Conservation (phyloP, 2,329 filamentous ascomycete species). For the Ceratocystiopsis minuta region DNA sequence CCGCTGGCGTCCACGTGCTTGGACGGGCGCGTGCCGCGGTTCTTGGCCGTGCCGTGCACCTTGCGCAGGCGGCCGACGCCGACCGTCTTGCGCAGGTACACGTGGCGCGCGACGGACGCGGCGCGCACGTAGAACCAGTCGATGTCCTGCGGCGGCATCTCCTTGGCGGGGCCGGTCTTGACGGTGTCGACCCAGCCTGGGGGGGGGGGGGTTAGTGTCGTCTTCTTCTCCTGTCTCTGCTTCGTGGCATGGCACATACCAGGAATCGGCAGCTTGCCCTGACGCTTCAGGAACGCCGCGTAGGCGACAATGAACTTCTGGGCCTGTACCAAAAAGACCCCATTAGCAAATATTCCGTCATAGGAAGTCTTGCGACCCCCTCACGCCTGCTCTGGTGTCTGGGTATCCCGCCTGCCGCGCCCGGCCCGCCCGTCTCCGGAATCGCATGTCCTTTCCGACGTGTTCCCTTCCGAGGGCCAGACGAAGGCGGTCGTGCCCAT, state of each 20-base stretch:
- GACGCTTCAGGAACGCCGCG: slow-evolving; percentile 79
- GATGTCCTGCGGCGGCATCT: slow-evolving; percentile 93
- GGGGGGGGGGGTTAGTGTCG: no score
- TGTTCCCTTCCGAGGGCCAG: background rate
- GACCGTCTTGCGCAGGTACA: slow-evolving; percentile 99
- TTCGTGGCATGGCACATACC: slow-evolving; percentile 32
- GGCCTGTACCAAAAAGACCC: slow-evolving; percentile 40
- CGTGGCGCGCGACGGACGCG: slow-evolving; percentile 87
- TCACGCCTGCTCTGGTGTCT: slow-evolving; percentile 44
- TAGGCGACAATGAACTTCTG: slow-evolving; percentile 78
- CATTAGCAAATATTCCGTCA: slow-evolving; percentile 57
- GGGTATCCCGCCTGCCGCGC: slow-evolving; percentile 10
- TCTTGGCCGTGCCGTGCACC: slow-evolving; percentile 83
- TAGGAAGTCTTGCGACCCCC: slow-evolving; percentile 54
- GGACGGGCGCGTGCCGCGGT: slow-evolving; percentile 79
- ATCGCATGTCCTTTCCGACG: background rate
- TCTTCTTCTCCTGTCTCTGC: no score
- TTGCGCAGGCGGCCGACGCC: slow-evolving; percentile 92
- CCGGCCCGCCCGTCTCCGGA: background rate
- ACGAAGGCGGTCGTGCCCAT: no score
- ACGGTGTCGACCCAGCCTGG: slow-evolving; percentile 97
- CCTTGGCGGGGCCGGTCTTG: slow-evolving; percentile 93
- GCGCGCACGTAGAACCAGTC: slow-evolving; percentile 94
- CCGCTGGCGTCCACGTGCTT: slow-evolving; percentile 94
- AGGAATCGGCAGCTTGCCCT: slow-evolving; percentile 82